These are phyloP conservation scores for Kalanchoe fedtschenkoi DNA, from an alignment of 164 flowering plant species.

Conservation along the genomic window DNA sequence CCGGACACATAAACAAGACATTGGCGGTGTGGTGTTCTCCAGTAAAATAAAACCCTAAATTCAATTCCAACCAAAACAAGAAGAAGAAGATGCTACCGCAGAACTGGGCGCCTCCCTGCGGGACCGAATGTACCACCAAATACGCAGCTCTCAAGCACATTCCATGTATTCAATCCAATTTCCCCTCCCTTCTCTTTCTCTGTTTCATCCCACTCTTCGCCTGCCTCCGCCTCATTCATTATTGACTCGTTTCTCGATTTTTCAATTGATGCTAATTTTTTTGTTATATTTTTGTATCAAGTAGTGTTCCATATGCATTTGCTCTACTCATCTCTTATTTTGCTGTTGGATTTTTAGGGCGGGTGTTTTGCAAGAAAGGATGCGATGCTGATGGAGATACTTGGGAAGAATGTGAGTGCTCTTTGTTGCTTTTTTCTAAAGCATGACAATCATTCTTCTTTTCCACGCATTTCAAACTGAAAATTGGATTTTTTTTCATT, in stretches of 20 bases:
- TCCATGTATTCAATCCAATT: slow-evolving; percentile 61
- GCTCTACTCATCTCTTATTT: too few species aligned
- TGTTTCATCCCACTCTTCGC: too few species aligned
- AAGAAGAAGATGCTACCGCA: slow-evolving; percentile 37
- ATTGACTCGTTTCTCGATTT: too few species aligned
- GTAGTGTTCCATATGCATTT: too few species aligned
- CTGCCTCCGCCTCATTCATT: too few species aligned
- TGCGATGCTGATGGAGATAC: slow-evolving; percentile 75
- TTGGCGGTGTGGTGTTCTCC: too few species aligned
- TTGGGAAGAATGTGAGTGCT: slow-evolving; percentile 82
- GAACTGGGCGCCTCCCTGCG: slow-evolving; percentile 65
- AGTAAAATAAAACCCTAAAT: not conserved
- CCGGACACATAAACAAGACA: too few species aligned
- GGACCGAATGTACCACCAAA: slow-evolving; percentile 67
- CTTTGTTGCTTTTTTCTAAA: not conserved
- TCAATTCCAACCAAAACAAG: not conserved
- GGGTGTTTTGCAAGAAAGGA: slow-evolving; percentile 86
- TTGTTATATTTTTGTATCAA: too few species aligned
- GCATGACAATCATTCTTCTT: not conserved
- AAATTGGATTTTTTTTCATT: not conserved
- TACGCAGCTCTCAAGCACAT: slow-evolving; percentile 74
- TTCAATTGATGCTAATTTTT: not conserved
- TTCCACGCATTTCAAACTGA: not conserved
- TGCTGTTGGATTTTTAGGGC: slow-evolving; percentile 39
- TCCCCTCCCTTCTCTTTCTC: too few species aligned